phyloP scores from a whole-genome alignment of 768 basidiomycete species.

The Myochromella boudieri region DNA sequence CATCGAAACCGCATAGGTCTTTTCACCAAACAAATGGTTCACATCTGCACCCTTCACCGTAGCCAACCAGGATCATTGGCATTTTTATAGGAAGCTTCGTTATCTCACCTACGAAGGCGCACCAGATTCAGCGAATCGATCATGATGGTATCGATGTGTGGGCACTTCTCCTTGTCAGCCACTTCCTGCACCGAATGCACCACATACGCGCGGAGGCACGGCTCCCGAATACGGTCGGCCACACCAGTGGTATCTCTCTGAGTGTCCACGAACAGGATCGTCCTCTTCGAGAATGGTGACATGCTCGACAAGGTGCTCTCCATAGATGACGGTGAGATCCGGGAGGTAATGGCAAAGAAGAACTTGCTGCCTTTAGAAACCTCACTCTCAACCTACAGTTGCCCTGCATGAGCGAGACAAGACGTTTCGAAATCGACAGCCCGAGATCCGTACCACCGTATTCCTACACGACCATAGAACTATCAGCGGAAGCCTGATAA shows the following conservation, averaged over 20 bases:
- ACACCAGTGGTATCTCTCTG: slow-evolving; percentile 74
- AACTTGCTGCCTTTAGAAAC: slow-evolving; percentile 91
- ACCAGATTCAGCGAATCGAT: slow-evolving; percentile 88
- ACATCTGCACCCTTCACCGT: too few relatives aligned
- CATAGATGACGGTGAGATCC: slow-evolving; percentile 71
- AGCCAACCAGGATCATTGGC: too few relatives aligned
- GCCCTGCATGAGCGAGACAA: slow-evolving; percentile 98
- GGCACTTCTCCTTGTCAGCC: slow-evolving; percentile 75
- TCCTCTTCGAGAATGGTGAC: slow-evolving; percentile 82
- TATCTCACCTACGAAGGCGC: too few relatives aligned
- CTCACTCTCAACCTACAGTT: slow-evolving; percentile 98
- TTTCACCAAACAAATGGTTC: too few relatives aligned
- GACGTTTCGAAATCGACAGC: slow-evolving; percentile 94
- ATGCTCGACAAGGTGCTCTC: slow-evolving; percentile 78
- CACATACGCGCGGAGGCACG: slow-evolving; percentile 76
- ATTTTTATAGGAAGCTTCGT: too few relatives aligned
- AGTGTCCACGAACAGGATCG: slow-evolving; percentile 92
- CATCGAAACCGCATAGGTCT: too few relatives aligned
- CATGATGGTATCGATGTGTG: slow-evolving; percentile 93
- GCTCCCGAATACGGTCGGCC: slow-evolving; percentile 70
- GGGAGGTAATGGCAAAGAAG: slow-evolving; percentile 94
- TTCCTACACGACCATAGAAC: slow-evolving; percentile 51
- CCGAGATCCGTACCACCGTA: slow-evolving; percentile 97
- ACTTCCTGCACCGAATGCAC: slow-evolving; percentile 81
- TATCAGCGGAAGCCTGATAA: neutral